Percentiles rank a stretch among this genome's conserved stretches.
phyloP scores from a whole-genome alignment of 345 rosid genomes.

The Syzygium aromaticum region DNA sequence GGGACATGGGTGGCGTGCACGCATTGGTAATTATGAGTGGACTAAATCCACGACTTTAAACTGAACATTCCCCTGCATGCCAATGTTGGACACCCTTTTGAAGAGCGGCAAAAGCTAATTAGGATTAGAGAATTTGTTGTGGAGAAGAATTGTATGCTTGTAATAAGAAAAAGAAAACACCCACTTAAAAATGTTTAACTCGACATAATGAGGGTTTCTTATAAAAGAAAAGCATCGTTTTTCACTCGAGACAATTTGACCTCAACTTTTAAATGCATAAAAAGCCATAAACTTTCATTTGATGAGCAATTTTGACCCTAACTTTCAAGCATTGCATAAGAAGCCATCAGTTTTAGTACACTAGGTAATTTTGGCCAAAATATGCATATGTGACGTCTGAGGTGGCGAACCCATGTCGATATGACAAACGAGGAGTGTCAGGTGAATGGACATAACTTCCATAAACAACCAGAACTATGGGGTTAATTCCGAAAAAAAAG shows the following conservation, averaged over 20 bases:
- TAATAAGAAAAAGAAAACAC: neutral
- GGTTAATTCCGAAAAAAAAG: no score
- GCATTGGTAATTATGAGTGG: neutral
- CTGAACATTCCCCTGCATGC: neutral
- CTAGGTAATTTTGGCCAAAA: neutral
- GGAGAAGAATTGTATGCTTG: neutral
- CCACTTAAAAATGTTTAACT: neutral
- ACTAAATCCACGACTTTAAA: neutral
- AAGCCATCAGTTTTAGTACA: neutral
- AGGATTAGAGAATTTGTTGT: neutral
- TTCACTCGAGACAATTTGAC: neutral
- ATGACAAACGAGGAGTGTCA: neutral
- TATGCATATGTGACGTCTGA: neutral
- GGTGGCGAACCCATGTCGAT: neutral
- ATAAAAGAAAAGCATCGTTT: neutral
- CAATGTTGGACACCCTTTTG: neutral
- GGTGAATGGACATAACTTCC: rapidly evolving
- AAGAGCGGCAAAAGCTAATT: neutral
- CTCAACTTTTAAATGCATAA: neutral
- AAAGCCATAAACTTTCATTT: neutral
- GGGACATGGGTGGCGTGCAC: neutral
- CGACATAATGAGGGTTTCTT: neutral
- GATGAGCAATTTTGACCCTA: neutral
- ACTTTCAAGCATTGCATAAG: neutral
- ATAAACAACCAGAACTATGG: rapidly evolving